These are phyloP conservation scores for Lentinula boryana DNA, from an alignment of 768 basidiomycete species.

Conservation along the genomic window DNA sequence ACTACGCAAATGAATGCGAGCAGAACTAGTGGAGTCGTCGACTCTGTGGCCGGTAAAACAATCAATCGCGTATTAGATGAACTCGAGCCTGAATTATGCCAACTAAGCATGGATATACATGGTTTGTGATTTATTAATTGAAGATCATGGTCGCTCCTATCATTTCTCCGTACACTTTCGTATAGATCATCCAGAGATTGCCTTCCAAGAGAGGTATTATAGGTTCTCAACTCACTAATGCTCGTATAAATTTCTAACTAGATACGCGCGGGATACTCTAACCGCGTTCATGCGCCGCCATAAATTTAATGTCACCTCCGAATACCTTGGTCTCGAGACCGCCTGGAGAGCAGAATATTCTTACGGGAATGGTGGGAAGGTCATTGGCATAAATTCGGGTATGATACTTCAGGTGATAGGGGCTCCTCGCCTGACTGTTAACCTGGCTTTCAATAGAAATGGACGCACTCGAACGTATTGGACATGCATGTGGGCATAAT, in stretches of 20 bases:
- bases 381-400: constrained; percentile 76
- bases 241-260: constrained; percentile 19
- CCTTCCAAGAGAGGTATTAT: constrained; percentile 53
- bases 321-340: constrained; percentile 66
- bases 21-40: neutral
- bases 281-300: constrained; percentile 60
- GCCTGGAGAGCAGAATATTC: constrained; percentile 75
- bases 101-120: constrained; percentile 67
- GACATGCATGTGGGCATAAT: constrained; percentile 61
- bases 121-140: constrained; percentile 32
- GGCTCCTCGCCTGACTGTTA: neutral
- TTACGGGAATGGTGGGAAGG: constrained; percentile 53
- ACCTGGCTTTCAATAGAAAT: constrained; percentile 13
- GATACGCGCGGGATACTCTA: constrained; percentile 67
- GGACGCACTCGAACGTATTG: constrained; percentile 46
- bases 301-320: constrained; percentile 66
- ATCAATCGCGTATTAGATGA: constrained; percentile 51
- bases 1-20: neutral
- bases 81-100: constrained; percentile 46
- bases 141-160: neutral
- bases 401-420: constrained; percentile 16
- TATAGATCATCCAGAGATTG: constrained; percentile 60
- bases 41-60: constrained; percentile 21
- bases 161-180: constrained; percentile 9
- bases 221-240: constrained; percentile 2